Base-by-base conservation (phyloP, 176 grass and related monocot species). In the Alopecurus myosuroides region DNA sequence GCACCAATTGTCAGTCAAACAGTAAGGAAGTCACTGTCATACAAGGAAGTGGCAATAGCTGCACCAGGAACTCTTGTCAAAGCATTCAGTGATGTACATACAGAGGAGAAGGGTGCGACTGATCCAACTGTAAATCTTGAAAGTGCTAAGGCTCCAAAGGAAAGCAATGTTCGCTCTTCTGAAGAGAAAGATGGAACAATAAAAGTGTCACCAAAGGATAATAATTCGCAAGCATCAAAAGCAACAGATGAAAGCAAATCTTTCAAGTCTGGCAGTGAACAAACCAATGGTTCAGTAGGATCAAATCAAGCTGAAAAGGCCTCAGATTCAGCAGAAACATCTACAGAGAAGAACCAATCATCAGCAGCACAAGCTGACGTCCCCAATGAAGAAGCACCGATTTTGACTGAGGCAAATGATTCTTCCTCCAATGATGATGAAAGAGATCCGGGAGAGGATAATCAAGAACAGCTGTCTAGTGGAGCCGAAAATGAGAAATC, bases 1-100 rank as follows among this genome's bases (percentile, higher is more conserved):
- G 57, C 81, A 77, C 83, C 89, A 57, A 74, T n/a, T 78, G 65
- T 40, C 45, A 77, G 80, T 83, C 85, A 87, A 74, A 88, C 75
- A 49, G 84, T 91, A n/a, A 98, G 93, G 87, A 98, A 95, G 81
- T 70, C 89, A 73, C 89, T 98, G 72, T 98, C 96, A 81, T 98
- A 98, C 85, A 98, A 98, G 86, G 96, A 98, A 87, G 96, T 98
- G 34, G 96, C 96, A 66, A 89, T 95, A 88, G 96, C 91, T 85
- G 89, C 88, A 62, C 96, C 91, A 70, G 96, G 93, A 84, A 98
- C 93, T 90, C 78, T 98, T 82, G 86, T 87, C 65, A 95, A 94
- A 89, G 70, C 87, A n/a, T 60, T 82, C 36, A 91, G 70, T 85
- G 91, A 90, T 82, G 42, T 78, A 53, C 36, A 88, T n/a, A 63